These are phyloP conservation scores for Candida dubliniensis DNA, from an alignment of 1,139 yeast species.

Conservation along the genomic window DNA sequence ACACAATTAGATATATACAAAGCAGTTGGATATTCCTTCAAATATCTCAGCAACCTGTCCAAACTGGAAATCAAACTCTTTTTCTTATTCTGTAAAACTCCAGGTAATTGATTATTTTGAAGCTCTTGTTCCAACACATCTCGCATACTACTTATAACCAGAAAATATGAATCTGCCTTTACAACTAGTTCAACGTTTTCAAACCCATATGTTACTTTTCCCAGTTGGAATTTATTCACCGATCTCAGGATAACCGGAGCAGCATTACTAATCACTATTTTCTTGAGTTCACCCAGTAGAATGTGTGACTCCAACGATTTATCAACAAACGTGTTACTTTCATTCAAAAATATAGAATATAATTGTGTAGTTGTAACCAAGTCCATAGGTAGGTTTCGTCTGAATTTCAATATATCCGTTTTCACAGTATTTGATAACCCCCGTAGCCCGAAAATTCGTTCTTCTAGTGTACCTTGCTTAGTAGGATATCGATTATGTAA, in stretches of 20 bases:
- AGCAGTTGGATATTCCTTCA: constrained; percentile 29
- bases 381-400: constrained; percentile 35
- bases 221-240: constrained; percentile 31
- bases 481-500: constrained; percentile 25
- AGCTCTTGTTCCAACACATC: constrained; percentile 2
- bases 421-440: constrained; percentile 37
- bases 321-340: constrained; percentile 48
- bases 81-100: neutral
- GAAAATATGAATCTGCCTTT: constrained; percentile 25
- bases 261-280: constrained; percentile 46
- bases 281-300: constrained; percentile 34
- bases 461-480: constrained; percentile 20
- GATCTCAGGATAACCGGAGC: constrained; percentile 46
- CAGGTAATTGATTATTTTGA: neutral
- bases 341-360: constrained; percentile 38
- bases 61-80: constrained; percentile 14
- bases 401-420: constrained; percentile 39
- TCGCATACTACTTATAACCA: constrained; percentile 17
- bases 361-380: constrained; percentile 41
- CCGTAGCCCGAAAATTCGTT: constrained; percentile 32
- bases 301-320: constrained; percentile 36
- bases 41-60: constrained; percentile 24
- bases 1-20: constrained; percentile 24
- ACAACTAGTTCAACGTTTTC: constrained; percentile 45
- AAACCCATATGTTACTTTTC: constrained; percentile 45